These are phyloP conservation scores for Mycena haematopus DNA, from an alignment of 768 basidiomycete genomes.

Conservation along the genomic window DNA sequence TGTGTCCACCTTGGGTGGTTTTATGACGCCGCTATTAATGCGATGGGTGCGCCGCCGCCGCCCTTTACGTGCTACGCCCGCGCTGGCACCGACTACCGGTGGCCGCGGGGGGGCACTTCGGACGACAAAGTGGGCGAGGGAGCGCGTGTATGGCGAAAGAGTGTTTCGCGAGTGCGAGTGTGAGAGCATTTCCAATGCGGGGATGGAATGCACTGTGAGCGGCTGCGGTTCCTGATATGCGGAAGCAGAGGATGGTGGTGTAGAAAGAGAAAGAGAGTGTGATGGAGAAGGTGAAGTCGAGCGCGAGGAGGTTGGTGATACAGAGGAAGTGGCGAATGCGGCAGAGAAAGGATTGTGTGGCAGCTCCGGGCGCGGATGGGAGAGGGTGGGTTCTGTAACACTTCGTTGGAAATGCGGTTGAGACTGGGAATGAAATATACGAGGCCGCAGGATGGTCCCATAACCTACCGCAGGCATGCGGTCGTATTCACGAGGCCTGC, in stretches of 20 bases:
- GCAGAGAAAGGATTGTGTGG: slow-evolving; percentile 31
- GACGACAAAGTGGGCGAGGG: slow-evolving; percentile 90
- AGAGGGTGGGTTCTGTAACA: slow-evolving; percentile 22
- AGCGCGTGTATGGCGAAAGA: slow-evolving; percentile 90
- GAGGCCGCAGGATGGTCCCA: slow-evolving; percentile 83
- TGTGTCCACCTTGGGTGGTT: neutral
- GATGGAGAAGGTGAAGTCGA: slow-evolving; percentile 30
- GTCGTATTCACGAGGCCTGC: slow-evolving; percentile 62
- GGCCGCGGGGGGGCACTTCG: slow-evolving; percentile 80
- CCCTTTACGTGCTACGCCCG: slow-evolving; percentile 22
- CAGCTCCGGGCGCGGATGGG: slow-evolving; percentile 29
- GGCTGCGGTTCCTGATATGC: slow-evolving; percentile 58
- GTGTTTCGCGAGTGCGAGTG: slow-evolving; percentile 83
- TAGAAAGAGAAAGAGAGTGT: slow-evolving; percentile 28
- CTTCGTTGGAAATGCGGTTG: slow-evolving; percentile 40
- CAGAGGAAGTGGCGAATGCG: slow-evolving; percentile 26
- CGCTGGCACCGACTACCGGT: slow-evolving; percentile 10
- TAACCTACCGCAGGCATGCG: slow-evolving; percentile 93
- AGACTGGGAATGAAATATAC: slow-evolving; percentile 86
- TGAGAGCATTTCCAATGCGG: slow-evolving; percentile 85
- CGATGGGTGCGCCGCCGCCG: slow-evolving; percentile 26
- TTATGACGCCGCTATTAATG: slow-evolving; percentile 4
- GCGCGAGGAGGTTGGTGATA: slow-evolving; percentile 27
- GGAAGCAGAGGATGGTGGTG: slow-evolving; percentile 30
- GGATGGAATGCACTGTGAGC: slow-evolving; percentile 75